Conservation (phyloP, 2,329 filamentous ascomycete genomes). For the Thielaviopsis populi region DNA sequence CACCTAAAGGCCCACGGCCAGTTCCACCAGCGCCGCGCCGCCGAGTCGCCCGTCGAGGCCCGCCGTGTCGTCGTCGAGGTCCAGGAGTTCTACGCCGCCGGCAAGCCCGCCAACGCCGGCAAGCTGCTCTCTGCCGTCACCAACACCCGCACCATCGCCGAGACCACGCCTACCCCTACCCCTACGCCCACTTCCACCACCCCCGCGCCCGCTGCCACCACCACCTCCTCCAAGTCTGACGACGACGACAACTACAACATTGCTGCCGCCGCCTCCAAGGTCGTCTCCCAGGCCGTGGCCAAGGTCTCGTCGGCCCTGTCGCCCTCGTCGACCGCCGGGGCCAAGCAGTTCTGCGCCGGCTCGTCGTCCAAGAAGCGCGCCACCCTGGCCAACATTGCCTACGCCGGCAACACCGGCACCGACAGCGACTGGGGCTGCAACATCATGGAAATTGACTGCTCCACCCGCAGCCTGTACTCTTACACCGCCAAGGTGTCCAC, state of each 20-base stretch:
- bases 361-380: slow-evolving; percentile 31
- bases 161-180: slow-evolving; percentile 17
- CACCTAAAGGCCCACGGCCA: slow-evolving; percentile 24
- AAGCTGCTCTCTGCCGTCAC: slow-evolving; percentile 5
- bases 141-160: slow-evolving; percentile 19
- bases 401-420: slow-evolving; percentile 33
- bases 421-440: slow-evolving; percentile 35
- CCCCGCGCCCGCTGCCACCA: neutral
- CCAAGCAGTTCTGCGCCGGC: slow-evolving; percentile 24
- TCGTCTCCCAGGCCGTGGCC: slow-evolving; percentile 19
- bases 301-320: slow-evolving; percentile 23
- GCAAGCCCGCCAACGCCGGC: slow-evolving; percentile 21
- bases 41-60: slow-evolving; percentile 16
- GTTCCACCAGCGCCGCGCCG: slow-evolving; percentile 22
- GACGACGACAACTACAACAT: slow-evolving; percentile 1
- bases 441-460: slow-evolving; percentile 30
- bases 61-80: slow-evolving; percentile 5
- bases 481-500: slow-evolving; percentile 31
- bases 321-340: slow-evolving; percentile 13
- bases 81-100: slow-evolving; percentile 24
- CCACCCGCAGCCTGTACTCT: slow-evolving; percentile 28
- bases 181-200: slow-evolving; percentile 18
- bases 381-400: slow-evolving; percentile 31
- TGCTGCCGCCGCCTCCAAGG: neutral
- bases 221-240: slow-evolving; percentile 1